Evolutionary conservation across 106 monocot genomes (phyloP).

Genomic region (Chionographis japonica): DNA sequence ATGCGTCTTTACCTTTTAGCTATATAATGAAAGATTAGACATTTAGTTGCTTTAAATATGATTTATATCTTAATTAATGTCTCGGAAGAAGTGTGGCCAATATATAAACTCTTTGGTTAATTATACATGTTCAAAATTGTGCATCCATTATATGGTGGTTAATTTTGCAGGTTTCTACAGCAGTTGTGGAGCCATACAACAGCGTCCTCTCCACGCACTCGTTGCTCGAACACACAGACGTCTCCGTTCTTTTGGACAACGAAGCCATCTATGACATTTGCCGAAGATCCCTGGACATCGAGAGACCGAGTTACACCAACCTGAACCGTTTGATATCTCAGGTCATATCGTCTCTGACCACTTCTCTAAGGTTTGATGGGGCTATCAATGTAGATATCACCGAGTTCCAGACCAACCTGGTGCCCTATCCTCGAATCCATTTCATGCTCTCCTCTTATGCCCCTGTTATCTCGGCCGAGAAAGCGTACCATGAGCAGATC

Average conservation of each 20-base stretch:
- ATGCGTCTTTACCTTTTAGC: no score
- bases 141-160: neutral
- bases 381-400: conserved; percentile 41
- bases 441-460: conserved; percentile 47
- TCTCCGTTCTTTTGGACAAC: no score
- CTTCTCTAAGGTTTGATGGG: conserved; percentile 37
- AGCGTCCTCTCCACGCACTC: no score
- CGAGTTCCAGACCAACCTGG: conserved; percentile 42
- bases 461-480: conserved; percentile 36
- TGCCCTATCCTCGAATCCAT: conserved; percentile 40
- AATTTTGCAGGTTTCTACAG: no score
- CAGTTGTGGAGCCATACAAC: no score
- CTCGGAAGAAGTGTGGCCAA: no score
- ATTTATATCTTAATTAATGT: no score
- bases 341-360: conserved; percentile 34
- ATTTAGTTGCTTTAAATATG: no score
- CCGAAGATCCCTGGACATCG: conserved; percentile 38
- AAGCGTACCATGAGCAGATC: conserved; percentile 33
- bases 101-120: no score
- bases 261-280: conserved; percentile 35
- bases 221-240: no score
- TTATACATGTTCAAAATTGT: no score
- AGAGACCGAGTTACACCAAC: conserved; percentile 50
- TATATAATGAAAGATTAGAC: no score
- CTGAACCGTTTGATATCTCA: conserved; percentile 48